Percentiles rank a stretch among this genome's conserved stretches.
Conservation (phyloP, 768 basidiomycete species). For the Leccinum arenicola region DNA sequence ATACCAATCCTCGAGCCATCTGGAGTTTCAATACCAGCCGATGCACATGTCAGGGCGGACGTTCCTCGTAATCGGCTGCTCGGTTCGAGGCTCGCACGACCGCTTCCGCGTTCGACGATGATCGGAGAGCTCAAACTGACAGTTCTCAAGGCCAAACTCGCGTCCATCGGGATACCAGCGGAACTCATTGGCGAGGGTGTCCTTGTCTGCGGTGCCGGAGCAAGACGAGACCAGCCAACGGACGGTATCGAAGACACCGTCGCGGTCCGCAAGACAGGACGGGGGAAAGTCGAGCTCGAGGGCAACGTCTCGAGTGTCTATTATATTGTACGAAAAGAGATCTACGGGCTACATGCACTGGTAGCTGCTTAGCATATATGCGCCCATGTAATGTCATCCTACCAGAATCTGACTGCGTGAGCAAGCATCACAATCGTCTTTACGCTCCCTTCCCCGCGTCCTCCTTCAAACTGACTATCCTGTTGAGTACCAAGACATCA, state of each 20-base stretch:
- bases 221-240: slow-evolving; percentile 39
- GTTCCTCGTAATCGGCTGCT: slow-evolving; percentile 42
- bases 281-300: slow-evolving; percentile 86
- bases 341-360: slow-evolving; percentile 88
- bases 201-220: slow-evolving; percentile 75
- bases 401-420: neutral
- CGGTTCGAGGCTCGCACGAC: slow-evolving; percentile 62
- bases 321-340: slow-evolving; percentile 83
- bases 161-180: slow-evolving; percentile 74
- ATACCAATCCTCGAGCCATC: slow-evolving; percentile 85
- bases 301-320: slow-evolving; percentile 87
- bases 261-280: slow-evolving; percentile 82
- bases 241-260: slow-evolving; percentile 65
- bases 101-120: slow-evolving; percentile 88
- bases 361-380: slow-evolving; percentile 55
- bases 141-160: slow-evolving; percentile 77
- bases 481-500: slow-evolving; percentile 83
- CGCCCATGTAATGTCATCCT: slow-evolving; percentile 10
- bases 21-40: slow-evolving; percentile 31
- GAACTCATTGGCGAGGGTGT: slow-evolving; percentile 98
- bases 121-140: slow-evolving; percentile 96
- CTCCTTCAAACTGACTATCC: slow-evolving; percentile 93
- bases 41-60: slow-evolving; percentile 22
- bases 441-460: slow-evolving; percentile 69
- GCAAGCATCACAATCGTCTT: neutral